These are phyloP conservation scores for Tolypocladium tropicale DNA, from an alignment of 2,329 filamentous ascomycete genomes.

Conservation along the genomic window DNA sequence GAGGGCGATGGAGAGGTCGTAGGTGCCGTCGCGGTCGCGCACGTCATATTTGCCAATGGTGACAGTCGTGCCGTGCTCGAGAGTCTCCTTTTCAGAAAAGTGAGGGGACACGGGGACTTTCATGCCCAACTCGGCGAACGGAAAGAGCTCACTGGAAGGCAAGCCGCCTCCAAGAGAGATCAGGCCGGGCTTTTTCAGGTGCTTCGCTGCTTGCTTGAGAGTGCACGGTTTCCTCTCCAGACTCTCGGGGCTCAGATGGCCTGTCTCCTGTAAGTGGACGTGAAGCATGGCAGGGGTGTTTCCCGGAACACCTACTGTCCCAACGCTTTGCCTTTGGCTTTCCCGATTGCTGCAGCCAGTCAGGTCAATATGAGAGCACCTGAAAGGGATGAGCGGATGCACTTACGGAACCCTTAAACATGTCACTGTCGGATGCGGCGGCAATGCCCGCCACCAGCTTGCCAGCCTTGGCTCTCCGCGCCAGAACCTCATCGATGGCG, in stretches of 20 bases:
- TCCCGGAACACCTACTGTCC: conserved; percentile 58
- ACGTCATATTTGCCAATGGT: conserved; percentile 79
- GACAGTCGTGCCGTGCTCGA: conserved; percentile 47
- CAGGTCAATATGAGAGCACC: background rate
- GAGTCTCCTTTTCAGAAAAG: conserved; percentile 61
- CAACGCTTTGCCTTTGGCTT: conserved; percentile 75
- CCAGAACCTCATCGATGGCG: conserved; percentile 18
- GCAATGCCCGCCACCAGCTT: conserved; percentile 67
- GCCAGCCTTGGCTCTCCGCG: conserved; percentile 54
- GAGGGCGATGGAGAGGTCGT: conserved; percentile 77
- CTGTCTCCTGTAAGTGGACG: conserved; percentile 17
- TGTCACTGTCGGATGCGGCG: conserved; percentile 65
- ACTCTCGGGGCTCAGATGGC: conserved; percentile 53
- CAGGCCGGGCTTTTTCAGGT: conserved; percentile 69
- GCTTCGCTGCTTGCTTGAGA: conserved; percentile 74
- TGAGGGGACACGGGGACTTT: conserved; percentile 59
- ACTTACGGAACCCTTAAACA: conserved; percentile 67
- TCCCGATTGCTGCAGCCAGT: conserved; percentile 21
- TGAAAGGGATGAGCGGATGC: background rate
- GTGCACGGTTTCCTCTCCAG: conserved; percentile 52
- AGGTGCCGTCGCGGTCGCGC: conserved; percentile 38
- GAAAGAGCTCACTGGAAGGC: conserved; percentile 83
- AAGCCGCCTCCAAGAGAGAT: conserved; percentile 90
- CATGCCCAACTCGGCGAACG: conserved; percentile 69
- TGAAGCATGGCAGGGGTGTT: background rate